phyloP scores from a whole-genome alignment of 1,284 basidiomycete species.

The Sporisorium iseilematis-ciliati region DNA sequence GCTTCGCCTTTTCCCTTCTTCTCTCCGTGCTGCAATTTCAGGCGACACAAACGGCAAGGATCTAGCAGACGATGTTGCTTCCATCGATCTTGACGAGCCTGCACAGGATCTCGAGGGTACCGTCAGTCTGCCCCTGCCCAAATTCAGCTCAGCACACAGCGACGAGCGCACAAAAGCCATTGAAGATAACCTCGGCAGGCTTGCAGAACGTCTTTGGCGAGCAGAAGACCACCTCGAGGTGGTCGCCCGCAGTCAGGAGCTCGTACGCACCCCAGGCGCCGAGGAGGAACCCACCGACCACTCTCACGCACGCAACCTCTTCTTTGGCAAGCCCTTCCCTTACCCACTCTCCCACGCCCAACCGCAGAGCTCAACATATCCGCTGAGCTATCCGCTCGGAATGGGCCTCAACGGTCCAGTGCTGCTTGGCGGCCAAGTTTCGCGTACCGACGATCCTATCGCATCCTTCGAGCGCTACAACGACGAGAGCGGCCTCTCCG shows the following conservation, averaged over 20 bases:
- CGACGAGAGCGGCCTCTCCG: constrained; percentile 70
- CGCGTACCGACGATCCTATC: constrained; percentile 58
- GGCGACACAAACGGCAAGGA: constrained; percentile 19
- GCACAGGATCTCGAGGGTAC: constrained; percentile 17
- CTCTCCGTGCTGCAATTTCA: background rate
- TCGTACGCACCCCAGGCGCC: constrained; percentile 49
- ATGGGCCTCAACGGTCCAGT: constrained; percentile 66
- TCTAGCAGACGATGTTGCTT: constrained; percentile 38
- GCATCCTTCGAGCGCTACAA: constrained; percentile 66
- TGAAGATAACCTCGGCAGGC: constrained; percentile 52
- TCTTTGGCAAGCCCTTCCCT: constrained; percentile 58
- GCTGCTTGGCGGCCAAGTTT: constrained; percentile 51
- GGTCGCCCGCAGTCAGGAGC: constrained; percentile 44
- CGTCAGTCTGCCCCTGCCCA: constrained; percentile 58
- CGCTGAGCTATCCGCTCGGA: constrained; percentile 68
- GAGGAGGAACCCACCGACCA: constrained; percentile 21
- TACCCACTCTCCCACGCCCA: constrained; percentile 66
- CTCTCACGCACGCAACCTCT: constrained; percentile 30
- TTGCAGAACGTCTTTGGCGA: constrained; percentile 62
- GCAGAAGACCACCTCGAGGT: constrained; percentile 60
- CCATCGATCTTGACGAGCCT: constrained; percentile 41
- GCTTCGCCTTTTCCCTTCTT: background rate
- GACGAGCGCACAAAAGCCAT: constrained; percentile 55
- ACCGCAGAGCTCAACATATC: constrained; percentile 62
- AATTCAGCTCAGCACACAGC: constrained; percentile 42